These are phyloP conservation scores for Podospora didyma DNA, from an alignment of 495 filamentous ascomycete species.

Conservation along the genomic window DNA sequence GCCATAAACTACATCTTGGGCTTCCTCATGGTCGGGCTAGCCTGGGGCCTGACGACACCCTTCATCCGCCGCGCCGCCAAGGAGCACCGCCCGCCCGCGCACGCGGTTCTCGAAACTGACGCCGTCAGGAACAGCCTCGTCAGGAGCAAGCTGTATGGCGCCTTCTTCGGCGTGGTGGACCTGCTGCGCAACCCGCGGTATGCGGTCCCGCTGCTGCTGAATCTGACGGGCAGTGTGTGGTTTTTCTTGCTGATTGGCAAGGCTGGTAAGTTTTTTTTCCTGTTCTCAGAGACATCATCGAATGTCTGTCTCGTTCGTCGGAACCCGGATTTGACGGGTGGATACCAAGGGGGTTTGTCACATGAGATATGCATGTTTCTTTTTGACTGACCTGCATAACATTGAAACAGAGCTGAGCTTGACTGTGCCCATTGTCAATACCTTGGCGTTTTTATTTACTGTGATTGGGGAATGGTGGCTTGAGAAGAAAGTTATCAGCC, in stretches of 20 bases:
- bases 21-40: conserved; percentile 86
- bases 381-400: neutral
- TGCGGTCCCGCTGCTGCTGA: conserved; percentile 78
- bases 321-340: too few species aligned
- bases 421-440: conserved; percentile 93
- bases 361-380: too few species aligned
- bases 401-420: conserved; percentile 69
- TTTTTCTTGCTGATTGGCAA: conserved; percentile 94
- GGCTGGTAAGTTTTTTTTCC: conserved; percentile 60
- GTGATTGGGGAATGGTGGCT: conserved; percentile 95
- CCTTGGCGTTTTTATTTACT: conserved; percentile 89
- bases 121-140: conserved; percentile 45
- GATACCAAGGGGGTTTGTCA: too few species aligned
- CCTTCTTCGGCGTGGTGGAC: conserved; percentile 71
- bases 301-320: too few species aligned
- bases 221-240: conserved; percentile 94
- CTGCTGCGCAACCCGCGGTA: conserved; percentile 78
- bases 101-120: conserved; percentile 42
- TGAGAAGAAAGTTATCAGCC: conserved; percentile 80
- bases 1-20: conserved; percentile 76
- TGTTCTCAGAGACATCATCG: too few species aligned
- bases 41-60: conserved; percentile 75
- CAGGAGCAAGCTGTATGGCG: conserved; percentile 49
- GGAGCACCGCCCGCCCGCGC: conserved; percentile 49
- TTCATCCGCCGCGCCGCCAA: conserved; percentile 69